Percentiles rank a stretch among this genome's conserved stretches.
Conservation (phyloP, 2,329 filamentous ascomycete species). For the Colletotrichum musicola region DNA sequence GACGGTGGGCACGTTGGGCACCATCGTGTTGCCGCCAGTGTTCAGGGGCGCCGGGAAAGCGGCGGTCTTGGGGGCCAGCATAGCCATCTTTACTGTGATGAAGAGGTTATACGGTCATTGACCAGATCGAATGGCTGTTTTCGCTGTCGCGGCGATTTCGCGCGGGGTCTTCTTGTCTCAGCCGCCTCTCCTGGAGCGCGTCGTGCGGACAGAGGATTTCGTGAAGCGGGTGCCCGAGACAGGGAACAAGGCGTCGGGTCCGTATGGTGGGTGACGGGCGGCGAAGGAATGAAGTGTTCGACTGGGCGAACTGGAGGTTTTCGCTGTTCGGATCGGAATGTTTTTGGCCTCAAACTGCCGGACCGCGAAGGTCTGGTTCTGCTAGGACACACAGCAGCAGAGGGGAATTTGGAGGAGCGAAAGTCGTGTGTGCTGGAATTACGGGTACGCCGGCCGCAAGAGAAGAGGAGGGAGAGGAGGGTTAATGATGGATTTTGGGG, state of each 20-base stretch:
- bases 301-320: background rate
- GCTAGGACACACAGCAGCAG: slow-evolving; percentile 15
- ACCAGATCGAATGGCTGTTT: background rate
- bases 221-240: slow-evolving; percentile 32
- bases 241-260: slow-evolving; percentile 15
- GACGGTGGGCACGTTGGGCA: slow-evolving; percentile 61
- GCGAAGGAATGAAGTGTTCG: background rate
- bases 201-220: slow-evolving; percentile 27
- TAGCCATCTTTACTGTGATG: slow-evolving; percentile 69
- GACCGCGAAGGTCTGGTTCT: slow-evolving; percentile 35
- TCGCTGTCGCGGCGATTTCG: slow-evolving; percentile 7
- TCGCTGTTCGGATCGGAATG: no score
- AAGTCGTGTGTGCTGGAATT: slow-evolving; percentile 26
- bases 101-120: slow-evolving; percentile 11
- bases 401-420: slow-evolving; percentile 13
- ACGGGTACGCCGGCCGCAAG: slow-evolving; percentile 24
- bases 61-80: slow-evolving; percentile 81
- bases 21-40: slow-evolving; percentile 56
- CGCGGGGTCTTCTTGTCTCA: slow-evolving; percentile 34
- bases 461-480: slow-evolving; percentile 34
- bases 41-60: slow-evolving; percentile 69
- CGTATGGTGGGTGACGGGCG: background rate
- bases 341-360: slow-evolving; percentile 21
- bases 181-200: slow-evolving; percentile 40
- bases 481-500: slow-evolving; percentile 38